Evolutionary conservation across 345 rosid species (phyloP).

Genomic region (Pistacia vera): DNA sequence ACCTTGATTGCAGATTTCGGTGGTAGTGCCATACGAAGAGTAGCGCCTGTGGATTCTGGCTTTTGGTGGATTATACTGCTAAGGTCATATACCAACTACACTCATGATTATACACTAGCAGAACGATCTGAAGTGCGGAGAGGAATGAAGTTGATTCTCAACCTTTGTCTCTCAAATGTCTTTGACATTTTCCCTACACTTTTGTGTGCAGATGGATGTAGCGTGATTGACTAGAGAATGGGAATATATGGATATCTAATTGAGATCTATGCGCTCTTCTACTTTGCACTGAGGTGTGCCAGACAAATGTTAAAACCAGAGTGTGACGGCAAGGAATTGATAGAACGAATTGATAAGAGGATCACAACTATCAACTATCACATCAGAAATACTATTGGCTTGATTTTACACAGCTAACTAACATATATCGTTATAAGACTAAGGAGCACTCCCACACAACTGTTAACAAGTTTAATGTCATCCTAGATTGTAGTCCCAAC

Average conservation of each 20-base stretch:
- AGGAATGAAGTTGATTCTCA: slow-evolving; percentile 13
- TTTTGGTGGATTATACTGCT: no score
- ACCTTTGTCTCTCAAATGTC: slow-evolving; percentile 55
- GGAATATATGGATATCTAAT: not conserved
- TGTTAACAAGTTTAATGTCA: slow-evolving; percentile 55
- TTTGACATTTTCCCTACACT: slow-evolving; percentile 70
- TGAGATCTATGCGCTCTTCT: no score
- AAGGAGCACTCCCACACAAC: slow-evolving; percentile 55
- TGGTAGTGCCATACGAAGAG: no score
- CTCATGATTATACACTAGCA: no score
- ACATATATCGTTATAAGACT: slow-evolving; percentile 57
- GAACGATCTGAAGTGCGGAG: no score
- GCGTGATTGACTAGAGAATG: slow-evolving; percentile 71
- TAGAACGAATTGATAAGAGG: no score
- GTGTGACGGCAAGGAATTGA: no score
- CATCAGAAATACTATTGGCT: slow-evolving; percentile 48
- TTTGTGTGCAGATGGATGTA: slow-evolving; percentile 65
- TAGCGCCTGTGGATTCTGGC: no score
- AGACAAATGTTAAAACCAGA: not conserved
- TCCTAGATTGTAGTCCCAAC: slow-evolving; percentile 52
- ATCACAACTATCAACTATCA: no score
- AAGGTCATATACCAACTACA: no score
- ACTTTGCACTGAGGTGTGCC: no score
- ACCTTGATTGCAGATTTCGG: no score
- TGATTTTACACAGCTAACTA: slow-evolving; percentile 48